Base-by-base conservation (phyloP, 1,284 basidiomycete species). In the Apiotrichum brassicae region DNA sequence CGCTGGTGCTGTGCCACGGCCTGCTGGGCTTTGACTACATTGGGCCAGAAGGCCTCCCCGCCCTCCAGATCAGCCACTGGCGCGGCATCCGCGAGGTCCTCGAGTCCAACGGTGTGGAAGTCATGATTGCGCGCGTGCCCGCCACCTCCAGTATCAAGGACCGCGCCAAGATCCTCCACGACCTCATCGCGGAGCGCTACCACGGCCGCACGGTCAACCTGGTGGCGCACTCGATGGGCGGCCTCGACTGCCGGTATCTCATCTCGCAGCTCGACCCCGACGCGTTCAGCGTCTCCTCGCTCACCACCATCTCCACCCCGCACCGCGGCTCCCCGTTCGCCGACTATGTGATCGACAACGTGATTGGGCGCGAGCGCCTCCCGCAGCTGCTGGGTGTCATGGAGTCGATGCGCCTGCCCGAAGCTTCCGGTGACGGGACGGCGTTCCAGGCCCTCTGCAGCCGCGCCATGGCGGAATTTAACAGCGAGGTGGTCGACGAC, bases 181-280 rank as follows among this genome's bases (percentile, higher is more conserved):
- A 84, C 49, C 81, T 79, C 58, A 87, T 97, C 55, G 83, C 83
- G 23, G 79, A 85, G 54, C 79, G 79, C 16, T 93, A 87, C 72
- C 82, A 86, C 0, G 89, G 86, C 4, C 77, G 83, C 37, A 81
- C 81, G 45, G 84, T 97, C 20, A 94, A 97, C 70, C 79, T 97
- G 40, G 86, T 95, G 44, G 90, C 85, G n/a, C 91, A 95, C 66
- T 87, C 85, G 62, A 95, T 94, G 91, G 92, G 93, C 20, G 93
- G 93, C 8, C 78, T 97, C 14, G 93, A 97, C 69, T 93, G 87
- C 63, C 81, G 93, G 37, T 94, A 90, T 70, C 79, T 97, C 34
- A 72, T 76, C 23, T 71, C 75, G 2, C 65, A 72, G 48, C 60
- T 78, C n/a, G 63, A 56, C 26, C 62, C 61, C 23, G 22, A 22